Conservation (phyloP, 1,284 basidiomycete genomes). For the Cystobasidium sp. region DNA sequence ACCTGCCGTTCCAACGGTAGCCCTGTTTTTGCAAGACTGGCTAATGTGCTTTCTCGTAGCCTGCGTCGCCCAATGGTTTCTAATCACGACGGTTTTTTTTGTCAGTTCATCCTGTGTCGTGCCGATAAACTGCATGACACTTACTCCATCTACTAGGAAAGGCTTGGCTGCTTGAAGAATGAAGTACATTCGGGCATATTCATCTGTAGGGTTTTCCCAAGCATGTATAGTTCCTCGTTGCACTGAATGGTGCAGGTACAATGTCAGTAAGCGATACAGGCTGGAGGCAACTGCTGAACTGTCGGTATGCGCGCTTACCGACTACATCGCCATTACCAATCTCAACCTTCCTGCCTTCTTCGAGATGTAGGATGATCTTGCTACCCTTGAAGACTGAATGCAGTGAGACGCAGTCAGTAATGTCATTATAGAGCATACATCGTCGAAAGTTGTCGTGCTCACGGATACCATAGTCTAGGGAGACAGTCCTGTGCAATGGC, state of each 20-base stretch:
- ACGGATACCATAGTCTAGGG: constrained; percentile 33
- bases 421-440: too few species aligned
- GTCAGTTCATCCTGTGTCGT: neutral
- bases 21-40: too few species aligned
- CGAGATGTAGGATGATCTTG: constrained; percentile 33
- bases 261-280: neutral
- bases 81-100: neutral
- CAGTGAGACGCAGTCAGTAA: neutral
- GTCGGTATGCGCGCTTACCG: neutral
- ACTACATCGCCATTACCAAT: constrained; percentile 23
- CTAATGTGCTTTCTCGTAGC: constrained; percentile 11
- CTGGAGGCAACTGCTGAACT: neutral
- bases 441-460: neutral
- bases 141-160: constrained; percentile 21
- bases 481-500: constrained; percentile 29
- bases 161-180: constrained; percentile 31
- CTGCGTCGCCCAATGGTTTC: constrained; percentile 10
- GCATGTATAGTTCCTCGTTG: constrained; percentile 21
- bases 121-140: neutral
- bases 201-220: constrained; percentile 34
- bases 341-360: constrained; percentile 24
- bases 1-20: too few species aligned
- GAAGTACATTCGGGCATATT: constrained; percentile 39
- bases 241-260: neutral
- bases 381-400: constrained; percentile 8